phyloP scores from a whole-genome alignment of 2,329 filamentous ascomycete species.

The Phaeophleospora eucalypticola region DNA sequence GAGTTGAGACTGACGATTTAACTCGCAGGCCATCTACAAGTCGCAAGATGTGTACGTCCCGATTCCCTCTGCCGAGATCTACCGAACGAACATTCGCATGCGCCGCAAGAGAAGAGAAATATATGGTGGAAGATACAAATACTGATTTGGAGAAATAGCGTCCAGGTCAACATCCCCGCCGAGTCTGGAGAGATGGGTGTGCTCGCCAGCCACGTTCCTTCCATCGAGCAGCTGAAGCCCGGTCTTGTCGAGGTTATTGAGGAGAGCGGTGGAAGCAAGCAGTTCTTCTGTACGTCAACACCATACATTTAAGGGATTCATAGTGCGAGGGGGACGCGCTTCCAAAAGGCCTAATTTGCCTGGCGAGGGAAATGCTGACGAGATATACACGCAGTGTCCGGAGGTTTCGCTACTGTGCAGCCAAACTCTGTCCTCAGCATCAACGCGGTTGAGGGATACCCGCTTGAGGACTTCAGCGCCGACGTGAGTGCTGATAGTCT shows the following conservation, averaged over 20 bases:
- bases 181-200: constrained; percentile 99
- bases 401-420: constrained; percentile 95
- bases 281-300: constrained; percentile 82
- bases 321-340: too few relatives aligned
- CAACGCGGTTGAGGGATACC: constrained; percentile 94
- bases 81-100: too few relatives aligned
- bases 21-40: constrained; percentile 62
- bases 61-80: constrained; percentile 10
- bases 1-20: background rate
- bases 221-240: constrained; percentile 98
- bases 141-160: constrained; percentile 50
- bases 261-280: constrained; percentile 85
- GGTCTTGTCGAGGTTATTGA: constrained; percentile 93
- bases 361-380: background rate
- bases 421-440: constrained; percentile 93
- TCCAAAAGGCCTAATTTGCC: constrained; percentile 1
- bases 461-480: constrained; percentile 91
- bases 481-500: constrained; percentile 50
- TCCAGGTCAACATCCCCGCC: constrained; percentile 98
- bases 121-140: too few relatives aligned
- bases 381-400: constrained; percentile 63
- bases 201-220: constrained; percentile 96
- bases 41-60: constrained; percentile 64
- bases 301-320: too few relatives aligned
- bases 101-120: too few relatives aligned